These are phyloP conservation scores for Prunella vulgaris DNA, from an alignment of 257 asterid species.

Conservation along the genomic window DNA sequence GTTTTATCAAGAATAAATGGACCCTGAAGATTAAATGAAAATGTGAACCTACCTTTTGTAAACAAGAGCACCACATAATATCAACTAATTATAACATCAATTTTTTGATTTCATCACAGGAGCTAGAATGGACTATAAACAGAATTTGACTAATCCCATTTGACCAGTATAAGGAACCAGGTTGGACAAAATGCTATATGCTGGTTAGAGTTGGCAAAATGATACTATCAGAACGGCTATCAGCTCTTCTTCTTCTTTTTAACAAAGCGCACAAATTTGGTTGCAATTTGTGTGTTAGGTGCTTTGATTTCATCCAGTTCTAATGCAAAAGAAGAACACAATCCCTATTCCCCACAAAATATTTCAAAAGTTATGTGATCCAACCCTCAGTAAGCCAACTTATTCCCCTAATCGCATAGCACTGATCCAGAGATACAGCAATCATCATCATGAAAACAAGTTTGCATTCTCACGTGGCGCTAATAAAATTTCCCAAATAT, in stretches of 20 bases:
- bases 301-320: background rate
- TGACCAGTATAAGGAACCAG: background rate
- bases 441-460: background rate
- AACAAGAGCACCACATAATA: background rate
- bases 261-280: background rate
- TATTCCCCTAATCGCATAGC: background rate
- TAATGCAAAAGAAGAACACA: background rate
- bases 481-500: too few relatives aligned
- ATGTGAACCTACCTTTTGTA: background rate
- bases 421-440: background rate
- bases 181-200: background rate
- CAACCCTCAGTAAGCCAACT: background rate
- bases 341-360: background rate
- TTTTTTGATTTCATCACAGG: background rate
- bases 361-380: background rate
- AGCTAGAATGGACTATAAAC: background rate
- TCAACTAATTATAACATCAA: background rate
- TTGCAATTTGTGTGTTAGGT: background rate
- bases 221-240: background rate
- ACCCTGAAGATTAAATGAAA: background rate
- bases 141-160: background rate
- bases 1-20: background rate
- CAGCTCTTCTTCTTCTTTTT: background rate
- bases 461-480: background rate
- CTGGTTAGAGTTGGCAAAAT: background rate